phyloP scores from a whole-genome alignment of 2,329 filamentous ascomycete species.

The Raffaelea arxii region DNA sequence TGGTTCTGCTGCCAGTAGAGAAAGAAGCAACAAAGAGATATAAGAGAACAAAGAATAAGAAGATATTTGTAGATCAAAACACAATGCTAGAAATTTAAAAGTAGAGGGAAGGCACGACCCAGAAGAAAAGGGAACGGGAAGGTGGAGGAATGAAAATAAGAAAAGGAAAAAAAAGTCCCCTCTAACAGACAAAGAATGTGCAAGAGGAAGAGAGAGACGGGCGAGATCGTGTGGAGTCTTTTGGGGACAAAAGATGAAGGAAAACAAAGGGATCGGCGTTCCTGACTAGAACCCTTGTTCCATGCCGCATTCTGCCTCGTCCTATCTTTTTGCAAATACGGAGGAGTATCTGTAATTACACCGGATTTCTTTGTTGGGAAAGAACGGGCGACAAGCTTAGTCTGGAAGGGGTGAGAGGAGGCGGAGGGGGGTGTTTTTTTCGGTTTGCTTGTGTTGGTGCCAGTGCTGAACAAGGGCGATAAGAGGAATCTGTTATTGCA shows the following conservation, averaged over 20 bases:
- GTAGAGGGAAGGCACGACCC: background rate
- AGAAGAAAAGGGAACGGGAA: background rate
- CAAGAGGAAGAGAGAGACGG: background rate
- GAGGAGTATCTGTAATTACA: no score
- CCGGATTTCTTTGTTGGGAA: no score
- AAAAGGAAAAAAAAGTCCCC: background rate
- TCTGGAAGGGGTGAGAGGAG: no score
- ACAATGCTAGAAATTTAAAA: background rate
- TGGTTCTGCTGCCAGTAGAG: background rate
- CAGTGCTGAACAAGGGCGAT: no score
- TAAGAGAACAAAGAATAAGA: background rate
- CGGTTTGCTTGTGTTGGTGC: no score
- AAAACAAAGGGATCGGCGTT: conserved; percentile 2
- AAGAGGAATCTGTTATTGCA: no score
- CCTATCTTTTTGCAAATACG: no score
- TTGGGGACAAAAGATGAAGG: background rate
- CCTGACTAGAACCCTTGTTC: background rate
- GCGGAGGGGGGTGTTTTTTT: no score
- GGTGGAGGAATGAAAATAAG: background rate
- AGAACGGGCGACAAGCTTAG: no score
- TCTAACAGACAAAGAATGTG: background rate
- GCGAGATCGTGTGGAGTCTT: background rate
- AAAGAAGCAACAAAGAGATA: background rate
- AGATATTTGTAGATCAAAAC: background rate
- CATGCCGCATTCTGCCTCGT: conserved; percentile 7